phyloP scores from a whole-genome alignment of 257 asterid genomes.

The Plantago elongata region DNA sequence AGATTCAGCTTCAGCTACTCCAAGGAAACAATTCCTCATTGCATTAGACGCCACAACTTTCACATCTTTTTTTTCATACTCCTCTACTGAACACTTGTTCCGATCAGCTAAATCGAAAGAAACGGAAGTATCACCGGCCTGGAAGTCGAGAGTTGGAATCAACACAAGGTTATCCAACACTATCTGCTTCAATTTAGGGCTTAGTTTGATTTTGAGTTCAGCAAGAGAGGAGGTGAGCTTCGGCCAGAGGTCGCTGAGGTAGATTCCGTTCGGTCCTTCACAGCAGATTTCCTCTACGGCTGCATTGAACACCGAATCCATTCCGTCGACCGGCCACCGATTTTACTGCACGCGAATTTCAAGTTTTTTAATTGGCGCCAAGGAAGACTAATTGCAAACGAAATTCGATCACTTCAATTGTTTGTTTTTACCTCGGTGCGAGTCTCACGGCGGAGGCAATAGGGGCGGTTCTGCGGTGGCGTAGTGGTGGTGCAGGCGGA shows the following conservation, averaged over 20 bases:
- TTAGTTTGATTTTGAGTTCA: conserved; percentile 41
- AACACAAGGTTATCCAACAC: conserved; percentile 64
- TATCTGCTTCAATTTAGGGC: conserved; percentile 62
- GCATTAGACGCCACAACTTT: conserved; percentile 60
- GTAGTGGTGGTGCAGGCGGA: too few relatives aligned
- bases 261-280: conserved; percentile 51
- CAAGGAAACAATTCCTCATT: conserved; percentile 68
- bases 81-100: conserved; percentile 5
- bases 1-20: conserved; percentile 58
- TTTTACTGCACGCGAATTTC: too few relatives aligned
- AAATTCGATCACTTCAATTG: too few relatives aligned
- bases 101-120: conserved; percentile 17
- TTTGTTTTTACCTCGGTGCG: too few relatives aligned
- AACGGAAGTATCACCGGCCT: conserved; percentile 25
- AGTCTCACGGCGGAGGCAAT: too few relatives aligned
- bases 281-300: conserved; percentile 84
- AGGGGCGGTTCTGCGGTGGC: too few relatives aligned
- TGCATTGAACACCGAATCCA: conserved; percentile 22
- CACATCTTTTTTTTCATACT: conserved; percentile 50
- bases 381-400: too few relatives aligned
- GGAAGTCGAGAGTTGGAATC: conserved; percentile 58
- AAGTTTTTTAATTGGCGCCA: too few relatives aligned
- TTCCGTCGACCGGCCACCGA: neutral
- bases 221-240: conserved; percentile 43
- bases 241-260: conserved; percentile 59